Evolutionary conservation across 2,329 filamentous ascomycete species (phyloP), one percentile per base, ranked within the genome.

Genomic region (Ampelomyces quisqualis): DNA sequence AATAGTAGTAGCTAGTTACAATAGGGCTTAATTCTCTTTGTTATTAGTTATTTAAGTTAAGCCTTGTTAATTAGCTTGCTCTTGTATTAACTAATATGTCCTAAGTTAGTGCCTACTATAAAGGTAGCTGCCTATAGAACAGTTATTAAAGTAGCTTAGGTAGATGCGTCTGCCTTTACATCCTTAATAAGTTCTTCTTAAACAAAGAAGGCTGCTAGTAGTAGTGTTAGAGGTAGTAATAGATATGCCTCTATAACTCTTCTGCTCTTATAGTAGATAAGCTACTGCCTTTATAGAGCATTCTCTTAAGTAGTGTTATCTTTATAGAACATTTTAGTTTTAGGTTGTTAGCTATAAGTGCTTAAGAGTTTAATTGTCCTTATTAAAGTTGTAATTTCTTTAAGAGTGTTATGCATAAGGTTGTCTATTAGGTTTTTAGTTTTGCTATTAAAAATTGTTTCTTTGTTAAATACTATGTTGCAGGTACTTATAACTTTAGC

Each of bases 361-460:
- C n/a, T n/a, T n/a, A 14, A 34, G 2, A 42, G 29, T 22, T 42
- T 28, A 11, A 37, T 15, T 4, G 27, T 29, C 10, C 14, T 29
- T 26, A 47, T 23, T 14, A 11, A 34, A 2, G 39, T 35, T 10
- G 29, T 18, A 6, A 47, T 47, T 22, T 43, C 33, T 21, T 43
- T 13, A 0, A 47, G 30, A 3, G 34, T 47, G 10, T 35, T 39
- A 19, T 44, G 23, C 23, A 45, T 45, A 22, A 45, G 31, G 17
- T 45, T 45, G 17, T 47, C 37, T 21, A 40, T 43, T 2, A 47
- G 21, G n/a, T 47, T 33, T 13, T 48, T 18, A 14, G 17, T 38
- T 13, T 40, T 41, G 28, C 45, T 22, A 11, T 32, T 21, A 26
- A 45, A 45, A 9, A 40, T 13, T 30, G 18, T 8, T n/a, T 45